Evolutionary conservation across 225 moss, liverwort and hornwort species (phyloP).

Genomic region (Straminergon stramineum): DNA sequence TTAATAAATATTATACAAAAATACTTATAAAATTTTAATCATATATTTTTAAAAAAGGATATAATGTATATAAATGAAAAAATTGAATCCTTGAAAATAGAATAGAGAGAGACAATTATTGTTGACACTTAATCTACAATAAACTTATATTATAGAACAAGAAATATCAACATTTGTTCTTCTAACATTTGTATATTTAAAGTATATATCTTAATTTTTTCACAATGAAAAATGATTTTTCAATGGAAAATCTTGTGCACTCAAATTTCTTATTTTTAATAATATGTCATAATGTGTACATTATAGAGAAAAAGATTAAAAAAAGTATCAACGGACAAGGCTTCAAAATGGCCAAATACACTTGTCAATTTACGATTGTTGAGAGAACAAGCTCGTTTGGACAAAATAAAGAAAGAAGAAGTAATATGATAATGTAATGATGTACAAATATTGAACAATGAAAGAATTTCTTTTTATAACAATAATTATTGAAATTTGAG

Average conservation of each 20-base stretch:
- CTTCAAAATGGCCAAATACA: conserved; percentile 41
- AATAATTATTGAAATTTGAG: background rate
- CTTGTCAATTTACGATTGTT: conserved; percentile 28
- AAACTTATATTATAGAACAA: background rate
- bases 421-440: conserved; percentile 36
- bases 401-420: conserved; percentile 26
- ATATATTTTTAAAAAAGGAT: background rate
- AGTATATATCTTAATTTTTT: too few species aligned
- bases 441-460: background rate
- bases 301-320: conserved; percentile 1
- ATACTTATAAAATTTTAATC: too few species aligned
- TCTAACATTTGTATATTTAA: background rate
- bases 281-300: too few species aligned
- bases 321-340: background rate
- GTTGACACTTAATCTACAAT: accelerated
- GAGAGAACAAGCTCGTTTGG: conserved; percentile 18
- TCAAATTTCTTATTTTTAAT: background rate
- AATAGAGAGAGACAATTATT: too few species aligned
- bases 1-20: background rate
- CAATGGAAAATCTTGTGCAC: background rate
- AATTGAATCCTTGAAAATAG: background rate
- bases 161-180: background rate
- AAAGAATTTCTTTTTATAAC: background rate
- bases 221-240: background rate
- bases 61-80: background rate